Evolutionary conservation across 192 early-diverging fungal species (phyloP).

Genomic region (Backusella morwellensis): DNA sequence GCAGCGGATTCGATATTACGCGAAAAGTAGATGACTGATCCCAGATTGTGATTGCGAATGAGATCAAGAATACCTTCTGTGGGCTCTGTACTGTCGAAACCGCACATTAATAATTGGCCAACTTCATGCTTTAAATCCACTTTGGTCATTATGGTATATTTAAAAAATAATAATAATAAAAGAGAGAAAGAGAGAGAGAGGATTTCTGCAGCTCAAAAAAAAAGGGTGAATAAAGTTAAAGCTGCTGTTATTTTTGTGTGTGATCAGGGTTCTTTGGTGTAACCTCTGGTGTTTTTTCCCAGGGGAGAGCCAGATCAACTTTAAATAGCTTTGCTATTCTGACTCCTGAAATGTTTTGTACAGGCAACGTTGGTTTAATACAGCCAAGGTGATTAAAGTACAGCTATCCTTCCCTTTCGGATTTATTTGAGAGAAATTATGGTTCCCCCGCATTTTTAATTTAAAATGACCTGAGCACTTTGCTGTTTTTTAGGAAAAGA

Average conservation of each 20-base stretch:
- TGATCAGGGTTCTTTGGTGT: neutral
- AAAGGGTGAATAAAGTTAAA: neutral
- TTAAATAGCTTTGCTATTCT: neutral
- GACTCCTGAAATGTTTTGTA: neutral
- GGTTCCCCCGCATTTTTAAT: too few relatives aligned
- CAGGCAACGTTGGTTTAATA: too few relatives aligned
- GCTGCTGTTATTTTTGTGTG: neutral
- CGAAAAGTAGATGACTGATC: constrained; percentile 38
- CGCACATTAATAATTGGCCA: constrained; percentile 36
- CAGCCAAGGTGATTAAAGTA: neutral
- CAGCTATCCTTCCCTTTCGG: neutral
- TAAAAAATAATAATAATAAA: neutral
- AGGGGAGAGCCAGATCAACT: neutral
- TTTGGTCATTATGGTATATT: neutral
- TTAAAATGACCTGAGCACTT: neutral
- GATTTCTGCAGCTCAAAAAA: neutral
- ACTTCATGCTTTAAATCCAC: neutral
- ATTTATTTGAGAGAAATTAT: neutral
- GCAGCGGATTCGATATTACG: constrained; percentile 33
- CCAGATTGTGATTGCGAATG: constrained; percentile 34
- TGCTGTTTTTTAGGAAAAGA: neutral
- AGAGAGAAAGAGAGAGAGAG: neutral
- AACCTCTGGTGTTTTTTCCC: neutral
- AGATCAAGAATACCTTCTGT: constrained; percentile 35
- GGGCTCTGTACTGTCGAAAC: constrained; percentile 31